phyloP scores from a whole-genome alignment of 2,329 filamentous ascomycete species.

The Drechslera avenae region DNA sequence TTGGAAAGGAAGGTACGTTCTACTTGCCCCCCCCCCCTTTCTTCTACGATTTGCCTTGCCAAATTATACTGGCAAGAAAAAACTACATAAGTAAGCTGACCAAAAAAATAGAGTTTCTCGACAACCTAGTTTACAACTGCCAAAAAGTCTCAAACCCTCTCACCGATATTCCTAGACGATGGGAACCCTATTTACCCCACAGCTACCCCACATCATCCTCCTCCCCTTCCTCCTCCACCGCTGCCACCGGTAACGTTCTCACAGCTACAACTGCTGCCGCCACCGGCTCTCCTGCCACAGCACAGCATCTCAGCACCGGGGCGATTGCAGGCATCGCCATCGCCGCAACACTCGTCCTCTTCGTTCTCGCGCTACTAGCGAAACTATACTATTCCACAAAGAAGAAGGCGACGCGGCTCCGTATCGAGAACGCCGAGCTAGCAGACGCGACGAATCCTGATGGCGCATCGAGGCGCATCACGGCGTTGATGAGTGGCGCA shows the following conservation, averaged over 20 bases:
- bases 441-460: constrained; percentile 7
- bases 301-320: background rate
- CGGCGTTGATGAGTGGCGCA: constrained; percentile 1
- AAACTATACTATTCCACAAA: constrained; percentile 11
- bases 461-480: constrained; percentile 14
- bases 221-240: background rate
- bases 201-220: background rate
- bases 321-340: constrained; percentile 1
- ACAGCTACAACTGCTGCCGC: background rate
- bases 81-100: too few species aligned
- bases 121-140: too few species aligned
- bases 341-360: background rate
- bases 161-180: too few species aligned
- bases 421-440: constrained; percentile 9
- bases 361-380: constrained; percentile 1
- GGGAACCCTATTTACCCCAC: too few species aligned
- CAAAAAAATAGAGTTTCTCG: too few species aligned
- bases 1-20: constrained; percentile 22
- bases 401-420: constrained; percentile 12
- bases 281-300: too few species aligned
- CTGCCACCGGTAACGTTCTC: background rate
- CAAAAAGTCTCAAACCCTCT: too few species aligned
- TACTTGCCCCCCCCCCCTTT: background rate
- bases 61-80: too few species aligned
- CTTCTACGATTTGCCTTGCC: too few species aligned